These are phyloP conservation scores for Apophysomyces trapeziformis DNA, from an alignment of 371 early-diverging fungal genomes.

Conservation along the genomic window DNA sequence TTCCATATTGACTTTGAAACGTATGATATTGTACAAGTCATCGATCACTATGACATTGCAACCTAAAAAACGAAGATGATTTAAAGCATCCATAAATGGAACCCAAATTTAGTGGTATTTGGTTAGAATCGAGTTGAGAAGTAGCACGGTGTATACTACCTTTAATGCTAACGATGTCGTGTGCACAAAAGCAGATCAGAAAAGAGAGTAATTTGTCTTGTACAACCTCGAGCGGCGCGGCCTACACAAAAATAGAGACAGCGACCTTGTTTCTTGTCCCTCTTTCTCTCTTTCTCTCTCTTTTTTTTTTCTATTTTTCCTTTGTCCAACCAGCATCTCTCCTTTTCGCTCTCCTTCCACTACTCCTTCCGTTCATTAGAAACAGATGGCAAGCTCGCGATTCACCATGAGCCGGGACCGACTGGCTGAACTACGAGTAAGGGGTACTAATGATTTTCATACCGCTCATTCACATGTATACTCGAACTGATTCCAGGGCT, in stretches of 20 bases:
- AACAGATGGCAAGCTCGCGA: constrained; percentile 44
- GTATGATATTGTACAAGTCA: too few relatives aligned
- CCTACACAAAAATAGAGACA: constrained; percentile 15
- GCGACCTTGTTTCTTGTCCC: constrained; percentile 13
- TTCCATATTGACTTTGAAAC: too few relatives aligned
- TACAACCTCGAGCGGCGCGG: constrained; percentile 11
- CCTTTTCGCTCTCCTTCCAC: constrained; percentile 18
- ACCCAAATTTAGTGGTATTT: not conserved
- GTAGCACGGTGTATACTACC: constrained; percentile 7
- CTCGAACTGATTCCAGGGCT: constrained; percentile 20
- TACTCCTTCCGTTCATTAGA: constrained; percentile 29
- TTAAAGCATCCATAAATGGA: not conserved
- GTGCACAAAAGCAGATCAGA: constrained; percentile 6
- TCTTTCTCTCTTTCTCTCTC: constrained; percentile 12
- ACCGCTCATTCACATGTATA: constrained; percentile 8
- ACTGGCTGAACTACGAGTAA: constrained; percentile 52
- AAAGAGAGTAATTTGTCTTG: constrained; percentile 12
- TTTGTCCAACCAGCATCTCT: constrained; percentile 17
- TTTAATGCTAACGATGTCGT: constrained; percentile 6
- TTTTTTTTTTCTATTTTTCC: constrained; percentile 19
- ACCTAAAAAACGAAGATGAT: too few relatives aligned
- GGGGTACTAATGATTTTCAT: not conserved
- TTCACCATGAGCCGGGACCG: constrained; percentile 62
- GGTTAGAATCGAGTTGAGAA: not conserved
- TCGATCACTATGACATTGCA: too few relatives aligned